Base-by-base conservation (phyloP, 2,329 filamentous ascomycete genomes). In the Penicillium thymicola region DNA sequence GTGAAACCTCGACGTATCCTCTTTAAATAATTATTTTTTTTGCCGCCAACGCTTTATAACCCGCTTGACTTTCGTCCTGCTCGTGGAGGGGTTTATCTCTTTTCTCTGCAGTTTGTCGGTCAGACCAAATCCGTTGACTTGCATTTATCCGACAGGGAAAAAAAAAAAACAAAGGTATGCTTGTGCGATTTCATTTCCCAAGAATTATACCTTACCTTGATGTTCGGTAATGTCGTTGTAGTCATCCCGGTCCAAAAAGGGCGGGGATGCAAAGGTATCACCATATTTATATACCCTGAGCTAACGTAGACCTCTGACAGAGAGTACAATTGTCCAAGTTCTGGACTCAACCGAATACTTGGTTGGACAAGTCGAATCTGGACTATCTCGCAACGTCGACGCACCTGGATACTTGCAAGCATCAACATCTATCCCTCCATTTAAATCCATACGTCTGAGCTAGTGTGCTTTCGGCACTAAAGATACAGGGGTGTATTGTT, bases 331-430 rank as follows among this genome's bases (percentile, higher is more conserved):
- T 55, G 37, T 43, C 38, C n/a, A 43, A 51, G 34, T 57, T 62
- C 27, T 32, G 44, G 56, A 54, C 40, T 34, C 50, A 30, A 61
- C 52, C 30, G 27, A 34, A 42, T 37, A 54, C 50, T 51, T 57
- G 37, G 53, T 55, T 51, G 40, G 60, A 59, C 32, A 55, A 49
- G 48, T 55, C 36, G 48, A 55, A 27, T 14, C 43, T 47, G 54
- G 62, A 55, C 57, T 53, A 43, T 58, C 58, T 63, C 32, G 41
- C 58, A 64, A 63, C 57, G 38, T 48, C 36, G 37, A 43, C 40
- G 10, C 11, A 13, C 25, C 30, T 21, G 43, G 11, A 46, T 59
- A 42, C 25, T 38, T 56, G 32, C 40, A 48, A 53, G 41, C 51
- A 28, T 43, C 25, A 11, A 16, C 13, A 21, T 46, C 25, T 25